These are phyloP conservation scores for Ophiocordyceps unilateralis DNA, from an alignment of 2,329 filamentous ascomycete genomes.

Conservation along the genomic window DNA sequence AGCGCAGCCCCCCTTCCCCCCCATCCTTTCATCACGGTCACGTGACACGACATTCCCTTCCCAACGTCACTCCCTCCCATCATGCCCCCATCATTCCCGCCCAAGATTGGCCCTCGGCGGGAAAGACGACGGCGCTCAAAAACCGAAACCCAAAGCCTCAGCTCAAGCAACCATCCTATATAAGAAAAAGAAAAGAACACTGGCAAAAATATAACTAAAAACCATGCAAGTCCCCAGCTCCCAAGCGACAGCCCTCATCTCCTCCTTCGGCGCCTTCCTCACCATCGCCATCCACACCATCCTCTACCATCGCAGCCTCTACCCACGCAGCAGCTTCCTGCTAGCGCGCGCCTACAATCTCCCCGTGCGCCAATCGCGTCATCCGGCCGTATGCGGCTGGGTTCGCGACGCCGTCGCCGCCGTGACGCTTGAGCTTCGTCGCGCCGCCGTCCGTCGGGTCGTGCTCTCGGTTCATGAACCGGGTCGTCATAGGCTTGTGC, in stretches of 20 bases:
- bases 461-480: slow-evolving; percentile 29
- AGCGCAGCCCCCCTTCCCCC: no score
- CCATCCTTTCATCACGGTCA: no score
- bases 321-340: slow-evolving; percentile 63
- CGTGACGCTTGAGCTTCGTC: slow-evolving; percentile 51
- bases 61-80: no score
- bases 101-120: no score
- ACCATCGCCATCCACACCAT: slow-evolving; percentile 73
- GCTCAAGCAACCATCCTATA: no score
- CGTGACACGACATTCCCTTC: no score
- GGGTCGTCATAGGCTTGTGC: slow-evolving; percentile 18
- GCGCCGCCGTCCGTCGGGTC: slow-evolving; percentile 28
- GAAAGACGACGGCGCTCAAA: no score
- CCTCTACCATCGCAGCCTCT: slow-evolving; percentile 65
- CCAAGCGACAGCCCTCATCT: slow-evolving; percentile 33
- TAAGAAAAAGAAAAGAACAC: no score
- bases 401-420: slow-evolving; percentile 65
- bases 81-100: no score
- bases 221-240: slow-evolving; percentile 11
- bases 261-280: slow-evolving; percentile 62
- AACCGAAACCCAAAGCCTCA: not conserved
- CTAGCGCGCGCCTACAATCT: slow-evolving; percentile 69
- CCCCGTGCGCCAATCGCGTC: slow-evolving; percentile 68
- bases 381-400: slow-evolving; percentile 75
- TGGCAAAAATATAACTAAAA: no score